Percentiles rank a stretch among this genome's conserved stretches.
phyloP scores from a whole-genome alignment of 495 filamentous ascomycete genomes.

The Lentithecium fluviatile region DNA sequence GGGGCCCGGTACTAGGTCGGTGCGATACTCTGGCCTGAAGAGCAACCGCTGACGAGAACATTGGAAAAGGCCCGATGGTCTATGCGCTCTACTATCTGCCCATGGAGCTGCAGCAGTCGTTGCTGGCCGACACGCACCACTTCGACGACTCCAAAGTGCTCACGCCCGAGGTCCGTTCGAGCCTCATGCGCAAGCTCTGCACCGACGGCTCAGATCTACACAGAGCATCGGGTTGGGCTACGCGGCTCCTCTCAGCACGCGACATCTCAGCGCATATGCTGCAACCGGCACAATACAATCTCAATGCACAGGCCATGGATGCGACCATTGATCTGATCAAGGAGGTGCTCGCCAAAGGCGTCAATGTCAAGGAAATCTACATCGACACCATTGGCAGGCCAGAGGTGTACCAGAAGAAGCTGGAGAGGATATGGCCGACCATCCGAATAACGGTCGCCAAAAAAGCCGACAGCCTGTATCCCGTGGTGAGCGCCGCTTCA shows the following conservation, averaged over 20 bases:
- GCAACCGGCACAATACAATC: constrained; percentile 71
- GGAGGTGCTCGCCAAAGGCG: constrained; percentile 67
- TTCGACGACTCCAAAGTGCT: constrained; percentile 94
- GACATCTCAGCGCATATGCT: constrained; percentile 84
- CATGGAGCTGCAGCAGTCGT: constrained; percentile 59
- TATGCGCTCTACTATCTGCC: constrained; percentile 90
- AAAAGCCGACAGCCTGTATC: constrained; percentile 93
- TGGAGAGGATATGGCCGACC: constrained; percentile 81
- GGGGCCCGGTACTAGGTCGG: constrained; percentile 80
- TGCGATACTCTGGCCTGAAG: background rate
- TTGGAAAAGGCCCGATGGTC: constrained; percentile 85
- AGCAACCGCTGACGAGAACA: background rate
- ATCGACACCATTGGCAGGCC: constrained; percentile 93
- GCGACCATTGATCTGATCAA: constrained; percentile 84
- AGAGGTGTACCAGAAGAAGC: constrained; percentile 73
- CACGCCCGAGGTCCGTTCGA: constrained; percentile 67
- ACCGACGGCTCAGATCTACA: constrained; percentile 62
- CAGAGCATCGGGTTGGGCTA: constrained; percentile 75
- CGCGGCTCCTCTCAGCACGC: constrained; percentile 75
- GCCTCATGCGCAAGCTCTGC: constrained; percentile 74
- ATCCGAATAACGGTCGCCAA: constrained; percentile 83
- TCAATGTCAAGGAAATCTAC: constrained; percentile 84
- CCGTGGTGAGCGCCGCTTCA: constrained; percentile 87
- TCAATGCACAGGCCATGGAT: constrained; percentile 98
- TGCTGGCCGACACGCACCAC: constrained; percentile 72